A percentile compares a stretch with the other conserved stretches of the same genome.
Evolutionary conservation across 495 filamentous ascomycete species (phyloP).

Genomic region (Talaromyces adpressus): DNA sequence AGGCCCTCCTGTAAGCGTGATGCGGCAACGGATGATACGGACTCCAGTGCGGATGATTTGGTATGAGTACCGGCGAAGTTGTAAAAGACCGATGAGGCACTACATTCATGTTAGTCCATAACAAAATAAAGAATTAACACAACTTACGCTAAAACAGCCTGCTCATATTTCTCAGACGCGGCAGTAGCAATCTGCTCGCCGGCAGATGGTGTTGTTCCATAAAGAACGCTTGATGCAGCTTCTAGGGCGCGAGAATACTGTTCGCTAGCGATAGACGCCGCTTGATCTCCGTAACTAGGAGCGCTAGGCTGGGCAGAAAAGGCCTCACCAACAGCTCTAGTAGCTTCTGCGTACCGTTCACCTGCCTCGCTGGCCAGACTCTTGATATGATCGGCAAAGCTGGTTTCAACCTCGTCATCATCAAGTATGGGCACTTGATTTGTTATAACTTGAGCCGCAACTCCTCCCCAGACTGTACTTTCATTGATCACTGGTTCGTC

Average conservation of each 20-base stretch:
- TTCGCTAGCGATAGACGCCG: constrained; percentile 43
- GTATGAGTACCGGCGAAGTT: constrained; percentile 46
- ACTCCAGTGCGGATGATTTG: constrained; percentile 42
- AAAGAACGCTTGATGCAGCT: constrained; percentile 51
- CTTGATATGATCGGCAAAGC: constrained; percentile 42
- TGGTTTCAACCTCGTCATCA: constrained; percentile 44
- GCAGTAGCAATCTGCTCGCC: constrained; percentile 42
- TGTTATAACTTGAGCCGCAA: constrained; percentile 47
- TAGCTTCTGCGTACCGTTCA: constrained; percentile 44
- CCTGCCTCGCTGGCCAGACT: constrained; percentile 43
- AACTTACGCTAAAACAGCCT: constrained; percentile 56
- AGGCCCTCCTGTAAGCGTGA: constrained; percentile 58
- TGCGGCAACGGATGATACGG: constrained; percentile 58
- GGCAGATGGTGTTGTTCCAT: constrained; percentile 47
- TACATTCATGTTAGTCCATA: constrained; percentile 12
- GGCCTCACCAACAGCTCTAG: constrained; percentile 47
- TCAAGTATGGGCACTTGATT: constrained; percentile 45
- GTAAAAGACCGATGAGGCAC: constrained; percentile 57
- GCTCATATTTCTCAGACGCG: constrained; percentile 49
- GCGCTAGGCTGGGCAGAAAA: constrained; percentile 34
- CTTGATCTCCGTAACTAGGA: constrained; percentile 34
- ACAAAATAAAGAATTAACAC: background rate
- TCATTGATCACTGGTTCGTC: constrained; percentile 13
- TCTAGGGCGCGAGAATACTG: constrained; percentile 49
- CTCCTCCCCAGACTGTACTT: constrained; percentile 44